Conservation (phyloP, 345 rosid species). For the Citrus australasica region DNA sequence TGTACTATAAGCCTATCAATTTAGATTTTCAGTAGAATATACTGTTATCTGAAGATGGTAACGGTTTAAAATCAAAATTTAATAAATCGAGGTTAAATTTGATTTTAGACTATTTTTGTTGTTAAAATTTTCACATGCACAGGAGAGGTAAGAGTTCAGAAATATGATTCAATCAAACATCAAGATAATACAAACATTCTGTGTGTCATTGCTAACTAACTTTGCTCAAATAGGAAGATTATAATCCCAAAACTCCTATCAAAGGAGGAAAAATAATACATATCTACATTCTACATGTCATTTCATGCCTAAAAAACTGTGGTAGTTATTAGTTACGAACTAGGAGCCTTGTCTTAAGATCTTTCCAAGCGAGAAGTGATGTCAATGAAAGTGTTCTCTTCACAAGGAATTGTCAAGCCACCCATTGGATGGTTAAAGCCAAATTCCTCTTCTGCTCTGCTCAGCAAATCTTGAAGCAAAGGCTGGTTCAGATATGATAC, state of each 20-base stretch:
- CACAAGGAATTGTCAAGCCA: slow-evolving; percentile 35
- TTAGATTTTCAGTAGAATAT: too few relatives aligned
- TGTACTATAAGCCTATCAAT: too few relatives aligned
- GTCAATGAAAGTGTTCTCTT: slow-evolving; percentile 25
- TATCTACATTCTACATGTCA: neutral
- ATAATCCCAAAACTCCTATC: neutral
- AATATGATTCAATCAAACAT: neutral
- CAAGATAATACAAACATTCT: neutral
- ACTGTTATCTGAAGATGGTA: too few relatives aligned
- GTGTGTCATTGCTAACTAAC: neutral
- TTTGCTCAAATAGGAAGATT: neutral
- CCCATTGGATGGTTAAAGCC: slow-evolving; percentile 40
- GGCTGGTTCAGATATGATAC: slow-evolving; percentile 33
- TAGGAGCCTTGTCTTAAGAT: neutral
- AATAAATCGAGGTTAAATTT: neutral
- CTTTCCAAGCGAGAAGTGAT: slow-evolving; percentile 27
- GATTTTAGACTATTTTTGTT: neutral
- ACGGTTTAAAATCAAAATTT: too few relatives aligned
- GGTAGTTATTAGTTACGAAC: too few relatives aligned
- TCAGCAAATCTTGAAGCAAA: slow-evolving; percentile 33
- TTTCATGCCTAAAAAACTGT: neutral
- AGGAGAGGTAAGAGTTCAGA: neutral
- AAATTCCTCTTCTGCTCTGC: slow-evolving; percentile 34
- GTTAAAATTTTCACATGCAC: neutral
- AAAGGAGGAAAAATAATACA: neutral